Conservation (phyloP, 495 filamentous ascomycete genomes). For the Aspergillus cavernicola region DNA sequence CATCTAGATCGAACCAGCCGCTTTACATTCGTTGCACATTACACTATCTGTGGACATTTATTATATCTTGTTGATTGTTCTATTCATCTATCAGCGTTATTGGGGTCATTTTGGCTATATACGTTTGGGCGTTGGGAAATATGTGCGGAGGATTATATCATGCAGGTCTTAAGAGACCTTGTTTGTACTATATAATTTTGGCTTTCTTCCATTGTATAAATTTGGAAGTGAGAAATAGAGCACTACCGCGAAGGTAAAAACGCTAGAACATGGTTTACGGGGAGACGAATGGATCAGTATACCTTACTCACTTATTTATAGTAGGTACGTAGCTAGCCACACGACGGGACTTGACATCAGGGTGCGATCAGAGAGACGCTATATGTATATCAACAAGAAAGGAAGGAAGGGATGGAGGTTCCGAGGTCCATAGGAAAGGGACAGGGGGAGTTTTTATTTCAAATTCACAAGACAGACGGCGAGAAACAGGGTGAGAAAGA, state of each 20-base stretch:
- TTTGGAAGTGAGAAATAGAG: not conserved
- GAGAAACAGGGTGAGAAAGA: conserved; percentile 1
- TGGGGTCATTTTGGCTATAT: too few relatives aligned
- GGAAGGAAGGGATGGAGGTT: not conserved
- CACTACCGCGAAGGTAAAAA: not conserved
- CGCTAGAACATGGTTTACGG: not conserved
- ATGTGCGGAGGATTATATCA: too few relatives aligned
- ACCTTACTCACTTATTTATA: too few relatives aligned
- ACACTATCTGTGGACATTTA: too few relatives aligned
- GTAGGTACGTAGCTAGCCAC: conserved; percentile 2
- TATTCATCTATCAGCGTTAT: too few relatives aligned
- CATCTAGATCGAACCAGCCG: not conserved
- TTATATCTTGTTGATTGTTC: too few relatives aligned
- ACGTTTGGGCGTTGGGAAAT: too few relatives aligned
- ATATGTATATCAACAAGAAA: conserved; percentile 17
- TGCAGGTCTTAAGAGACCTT: too few relatives aligned
- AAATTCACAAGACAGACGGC: not conserved
- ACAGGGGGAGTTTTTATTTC: not conserved
- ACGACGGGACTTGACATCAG: not conserved
- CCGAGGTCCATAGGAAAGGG: not conserved
- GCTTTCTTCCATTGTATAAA: not conserved
- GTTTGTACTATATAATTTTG: too few relatives aligned
- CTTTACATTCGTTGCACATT: not conserved
- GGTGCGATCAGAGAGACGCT: not conserved
- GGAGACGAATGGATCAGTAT: not conserved